Evolutionary conservation across 108 stramenopile genomes (phyloP).

Genomic region (Asterionellopsis glacialis): DNA sequence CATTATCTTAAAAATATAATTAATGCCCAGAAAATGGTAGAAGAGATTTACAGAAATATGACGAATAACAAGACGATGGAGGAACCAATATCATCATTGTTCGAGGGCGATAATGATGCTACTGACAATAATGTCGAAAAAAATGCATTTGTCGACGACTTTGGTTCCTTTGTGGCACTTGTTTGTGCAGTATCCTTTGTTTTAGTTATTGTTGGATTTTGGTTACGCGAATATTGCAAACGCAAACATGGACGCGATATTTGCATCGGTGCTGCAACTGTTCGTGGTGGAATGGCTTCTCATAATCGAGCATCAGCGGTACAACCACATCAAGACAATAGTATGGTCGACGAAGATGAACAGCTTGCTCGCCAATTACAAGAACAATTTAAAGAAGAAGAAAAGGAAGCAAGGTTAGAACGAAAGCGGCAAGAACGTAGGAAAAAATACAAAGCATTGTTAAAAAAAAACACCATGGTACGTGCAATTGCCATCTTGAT

Average conservation of each 20-base stretch:
- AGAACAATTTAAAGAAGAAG: slow-evolving; percentile 7
- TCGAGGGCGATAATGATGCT: too few relatives aligned
- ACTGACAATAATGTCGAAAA: neutral
- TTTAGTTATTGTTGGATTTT: neutral
- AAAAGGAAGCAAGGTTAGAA: neutral
- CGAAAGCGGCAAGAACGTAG: slow-evolving; percentile 29
- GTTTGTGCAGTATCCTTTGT: neutral
- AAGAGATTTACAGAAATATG: too few relatives aligned
- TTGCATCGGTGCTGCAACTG: neutral
- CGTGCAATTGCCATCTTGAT: slow-evolving; percentile 3
- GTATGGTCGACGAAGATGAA: slow-evolving; percentile 17
- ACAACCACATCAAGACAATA: slow-evolving; percentile 9
- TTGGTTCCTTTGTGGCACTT: neutral
- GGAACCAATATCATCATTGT: too few relatives aligned
- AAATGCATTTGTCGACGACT: neutral
- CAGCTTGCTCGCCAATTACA: slow-evolving; percentile 1
- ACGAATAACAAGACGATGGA: too few relatives aligned
- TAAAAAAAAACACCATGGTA: slow-evolving; percentile 35
- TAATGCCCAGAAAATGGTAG: too few relatives aligned
- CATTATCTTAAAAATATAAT: too few relatives aligned
- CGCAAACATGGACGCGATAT: slow-evolving; percentile 9
- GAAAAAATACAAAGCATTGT: slow-evolving; percentile 30
- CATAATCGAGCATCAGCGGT: slow-evolving; percentile 15
- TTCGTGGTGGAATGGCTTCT: too few relatives aligned
- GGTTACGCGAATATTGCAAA: slow-evolving; percentile 10